Base-by-base conservation (phyloP, 257 asterid genomes). In the Solanum arcanum region DNA sequence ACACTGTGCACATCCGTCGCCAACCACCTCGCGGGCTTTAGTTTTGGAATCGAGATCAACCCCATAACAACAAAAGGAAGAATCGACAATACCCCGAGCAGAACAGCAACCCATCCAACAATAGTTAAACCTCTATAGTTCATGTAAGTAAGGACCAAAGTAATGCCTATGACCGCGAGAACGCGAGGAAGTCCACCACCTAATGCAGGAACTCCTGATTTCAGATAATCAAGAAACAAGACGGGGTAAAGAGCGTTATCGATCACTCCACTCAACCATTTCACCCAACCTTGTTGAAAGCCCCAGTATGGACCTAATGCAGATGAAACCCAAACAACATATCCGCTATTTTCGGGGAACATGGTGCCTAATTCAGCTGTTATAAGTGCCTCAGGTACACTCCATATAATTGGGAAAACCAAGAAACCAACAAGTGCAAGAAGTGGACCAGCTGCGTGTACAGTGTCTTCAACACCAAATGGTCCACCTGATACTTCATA, bases 401-500 rank as follows among this genome's bases (percentile, higher is more conserved):
- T 94, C 98, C 98, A 94, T 85, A 94, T 90, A 10, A 94, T 27
- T 2, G 96, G 96, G 88, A 94, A 93, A 25, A 92, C 72, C 15
- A 94, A 77, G 76, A 94, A 94, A 0, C 98, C 98, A 9, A 88
- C 88, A 10, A 94, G 95, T 29, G 98, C 94, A 18, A 94, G 92
- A 52, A 94, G 96, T 4, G 98, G 98, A 15, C 98, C 96, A 1
- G 94, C 95, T 14, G 96, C 96, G 1, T 83, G 86, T 12, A 94
- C 98, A 60, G 90, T 92, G 8, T 94, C 98, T 88, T 94, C 98
- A 20, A 94, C 89, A 14, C 98, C 98, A 21, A 94, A 94, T 1
- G 98, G 96, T 5, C 98, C 98, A 14, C 98, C 98, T 0, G 98
- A 92, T 5, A 93, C 96, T 88, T 92, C 98, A 72, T 94, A 94